Percentiles rank a stretch among this genome's conserved stretches.
These are phyloP conservation scores for Yamadazyma oceani DNA, from an alignment of 1,139 yeast species.

Conservation along the genomic window DNA sequence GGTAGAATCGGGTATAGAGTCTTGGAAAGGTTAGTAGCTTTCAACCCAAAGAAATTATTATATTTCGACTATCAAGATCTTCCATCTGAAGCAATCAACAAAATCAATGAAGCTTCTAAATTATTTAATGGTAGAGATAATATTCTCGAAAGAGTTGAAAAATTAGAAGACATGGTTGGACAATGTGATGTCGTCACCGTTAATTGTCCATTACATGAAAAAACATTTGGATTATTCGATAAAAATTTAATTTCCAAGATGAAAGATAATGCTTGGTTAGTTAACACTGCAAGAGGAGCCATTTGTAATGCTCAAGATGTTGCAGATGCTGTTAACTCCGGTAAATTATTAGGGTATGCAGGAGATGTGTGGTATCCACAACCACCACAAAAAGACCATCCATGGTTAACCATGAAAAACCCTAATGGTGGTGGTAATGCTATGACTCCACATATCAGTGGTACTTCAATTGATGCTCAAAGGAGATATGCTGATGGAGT, in stretches of 20 bases:
- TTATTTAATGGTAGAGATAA: conserved; percentile 38
- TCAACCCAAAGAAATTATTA: conserved; percentile 70
- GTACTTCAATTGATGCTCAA: conserved; percentile 81
- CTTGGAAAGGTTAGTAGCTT: conserved; percentile 69
- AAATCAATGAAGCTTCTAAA: conserved; percentile 42
- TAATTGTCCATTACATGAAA: conserved; percentile 76
- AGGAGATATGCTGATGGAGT: conserved; percentile 71
- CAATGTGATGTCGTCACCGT: conserved; percentile 75
- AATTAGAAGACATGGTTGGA: conserved; percentile 65
- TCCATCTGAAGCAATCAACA: conserved; percentile 55
- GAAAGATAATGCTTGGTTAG: conserved; percentile 76
- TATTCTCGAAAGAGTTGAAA: conserved; percentile 58
- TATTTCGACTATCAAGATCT: conserved; percentile 78
- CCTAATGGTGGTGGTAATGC: conserved; percentile 75
- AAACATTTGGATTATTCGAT: conserved; percentile 65
- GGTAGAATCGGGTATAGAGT: conserved; percentile 83
- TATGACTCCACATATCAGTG: conserved; percentile 83
- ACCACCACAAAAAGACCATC: conserved; percentile 76
- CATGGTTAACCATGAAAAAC: conserved; percentile 73
- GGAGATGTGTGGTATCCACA: conserved; percentile 86
- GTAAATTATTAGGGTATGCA: conserved; percentile 76
- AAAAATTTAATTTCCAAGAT: conserved; percentile 66
- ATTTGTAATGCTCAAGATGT: conserved; percentile 72
- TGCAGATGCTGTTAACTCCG: conserved; percentile 68
- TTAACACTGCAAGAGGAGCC: conserved; percentile 86